Conservation (phyloP, 495 filamentous ascomycete species). For the Talaromyces stipitatus region DNA sequence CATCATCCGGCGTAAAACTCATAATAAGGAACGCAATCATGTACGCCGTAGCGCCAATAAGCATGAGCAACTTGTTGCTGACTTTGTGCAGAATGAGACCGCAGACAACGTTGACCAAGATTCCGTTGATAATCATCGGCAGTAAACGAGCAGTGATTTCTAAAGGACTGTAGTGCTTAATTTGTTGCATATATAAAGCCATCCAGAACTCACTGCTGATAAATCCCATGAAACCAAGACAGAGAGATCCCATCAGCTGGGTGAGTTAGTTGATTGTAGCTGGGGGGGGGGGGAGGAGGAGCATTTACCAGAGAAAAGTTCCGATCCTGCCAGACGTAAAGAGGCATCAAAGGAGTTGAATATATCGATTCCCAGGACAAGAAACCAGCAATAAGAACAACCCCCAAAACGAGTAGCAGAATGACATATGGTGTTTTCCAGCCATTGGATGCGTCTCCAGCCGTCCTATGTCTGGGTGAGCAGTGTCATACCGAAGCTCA, state of each 20-base stretch:
- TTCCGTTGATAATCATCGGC: slow-evolving; percentile 46
- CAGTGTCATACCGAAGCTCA: background rate
- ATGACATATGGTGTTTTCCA: slow-evolving; percentile 62
- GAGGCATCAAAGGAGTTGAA: slow-evolving; percentile 27
- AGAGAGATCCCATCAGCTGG: slow-evolving; percentile 24
- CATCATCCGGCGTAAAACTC: slow-evolving; percentile 30
- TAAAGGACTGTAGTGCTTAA: slow-evolving; percentile 32
- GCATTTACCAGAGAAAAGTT: slow-evolving; percentile 27
- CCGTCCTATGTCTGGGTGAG: slow-evolving; percentile 23
- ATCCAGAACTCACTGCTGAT: slow-evolving; percentile 26
- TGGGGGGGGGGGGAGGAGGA: background rate
- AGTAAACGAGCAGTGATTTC: slow-evolving; percentile 46
- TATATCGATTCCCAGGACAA: slow-evolving; percentile 51
- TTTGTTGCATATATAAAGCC: slow-evolving; percentile 36
- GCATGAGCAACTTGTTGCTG: slow-evolving; percentile 37
- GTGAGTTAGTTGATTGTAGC: background rate
- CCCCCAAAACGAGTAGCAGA: slow-evolving; percentile 52
- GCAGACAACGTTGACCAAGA: slow-evolving; percentile 44
- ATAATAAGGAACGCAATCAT: slow-evolving; percentile 48
- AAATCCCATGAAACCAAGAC: slow-evolving; percentile 32
- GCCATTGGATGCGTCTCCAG: slow-evolving; percentile 48
- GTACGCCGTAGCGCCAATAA: slow-evolving; percentile 34
- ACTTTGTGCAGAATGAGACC: slow-evolving; percentile 48
- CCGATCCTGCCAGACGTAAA: slow-evolving; percentile 31
- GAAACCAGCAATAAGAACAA: slow-evolving; percentile 52